Evolutionary conservation across 495 filamentous ascomycete species (phyloP), one percentile per base, ranked within the genome.

Genomic region (Lophium mytilinum): DNA sequence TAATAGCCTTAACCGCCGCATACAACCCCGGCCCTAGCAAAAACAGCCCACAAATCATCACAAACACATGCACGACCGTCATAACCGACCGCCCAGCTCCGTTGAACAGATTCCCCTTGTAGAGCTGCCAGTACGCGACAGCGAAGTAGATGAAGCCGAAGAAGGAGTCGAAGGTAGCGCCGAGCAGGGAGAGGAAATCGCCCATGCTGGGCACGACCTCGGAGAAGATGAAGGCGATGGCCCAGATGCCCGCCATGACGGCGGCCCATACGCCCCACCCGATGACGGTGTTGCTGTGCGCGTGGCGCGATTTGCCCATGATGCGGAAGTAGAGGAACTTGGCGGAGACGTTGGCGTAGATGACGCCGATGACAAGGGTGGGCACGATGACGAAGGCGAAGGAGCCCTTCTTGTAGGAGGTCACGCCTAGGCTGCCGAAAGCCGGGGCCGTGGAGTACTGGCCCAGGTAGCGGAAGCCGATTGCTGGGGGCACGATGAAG

Each of bases 1-100:
- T 75, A 37, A 81, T 81, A 39, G 76, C 75, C 66, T 81, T 69
- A 40, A 79, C 71, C 8, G 76, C 76, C 0, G 75, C 76, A 68
- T 80, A 80, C 35, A 78, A 55, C 1, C 77, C 77, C 4, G 77
- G 76, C 7, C 76, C 76, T 1, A 77, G 68, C n/a, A 80, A 58
- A 49, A 80, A 80, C 54, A 74, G 63, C 0, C 77, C 77, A 33
- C 61, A 60, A 0, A 66, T 15, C 62, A 79, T 64, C 15, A 78
- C 68, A 54, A 74, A 63, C 4, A 71, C 48, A 60, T 78, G 72
- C 14, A 77, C 46, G 18, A 74, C 46, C 7, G 73, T 75, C 71
- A 76, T 72, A 0, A 69, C 46, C 34, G 68, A 68, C 57, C 68
- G 64, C 0, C 53, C 45, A 1, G 64, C 42, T 11, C 69, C 66